Percentiles rank a stretch among this genome's conserved stretches.
Conservation (phyloP, 495 filamentous ascomycete genomes). For the Aspergillus bertholletiae region DNA sequence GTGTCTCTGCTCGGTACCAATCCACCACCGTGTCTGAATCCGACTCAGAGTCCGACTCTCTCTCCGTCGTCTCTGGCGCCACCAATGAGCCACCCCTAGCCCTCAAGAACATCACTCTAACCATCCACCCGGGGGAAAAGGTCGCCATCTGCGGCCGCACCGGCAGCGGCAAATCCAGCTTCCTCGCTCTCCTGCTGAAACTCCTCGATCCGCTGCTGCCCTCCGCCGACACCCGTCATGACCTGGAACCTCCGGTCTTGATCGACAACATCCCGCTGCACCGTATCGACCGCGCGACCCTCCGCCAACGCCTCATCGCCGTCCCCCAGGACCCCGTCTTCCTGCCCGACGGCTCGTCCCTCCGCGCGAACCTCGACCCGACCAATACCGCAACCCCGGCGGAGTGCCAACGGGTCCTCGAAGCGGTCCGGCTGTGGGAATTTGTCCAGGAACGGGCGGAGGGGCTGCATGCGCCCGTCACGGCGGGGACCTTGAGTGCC, state of each 20-base stretch:
- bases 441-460: constrained; percentile 32
- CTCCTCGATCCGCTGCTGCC: background rate
- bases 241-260: no score
- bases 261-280: background rate
- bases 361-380: background rate
- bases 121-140: constrained; percentile 28
- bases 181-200: background rate
- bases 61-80: no score
- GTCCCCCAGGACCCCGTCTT: constrained; percentile 1
- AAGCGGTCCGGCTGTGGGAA: constrained; percentile 29
- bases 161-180: constrained; percentile 28
- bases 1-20: constrained; percentile 3
- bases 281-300: background rate
- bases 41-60: no score
- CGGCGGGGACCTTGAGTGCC: constrained; percentile 33
- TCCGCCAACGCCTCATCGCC: background rate
- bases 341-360: background rate
- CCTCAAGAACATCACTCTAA: background rate
- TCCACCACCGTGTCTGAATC: background rate
- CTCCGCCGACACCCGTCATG: background rate
- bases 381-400: constrained; percentile 17
- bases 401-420: constrained; percentile 36
- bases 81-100: no score
- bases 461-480: constrained; percentile 40
- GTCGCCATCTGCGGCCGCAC: constrained; percentile 43